Evolutionary conservation across 2,329 filamentous ascomycete genomes (phyloP).

Genomic region (Hypoxylon sp.): DNA sequence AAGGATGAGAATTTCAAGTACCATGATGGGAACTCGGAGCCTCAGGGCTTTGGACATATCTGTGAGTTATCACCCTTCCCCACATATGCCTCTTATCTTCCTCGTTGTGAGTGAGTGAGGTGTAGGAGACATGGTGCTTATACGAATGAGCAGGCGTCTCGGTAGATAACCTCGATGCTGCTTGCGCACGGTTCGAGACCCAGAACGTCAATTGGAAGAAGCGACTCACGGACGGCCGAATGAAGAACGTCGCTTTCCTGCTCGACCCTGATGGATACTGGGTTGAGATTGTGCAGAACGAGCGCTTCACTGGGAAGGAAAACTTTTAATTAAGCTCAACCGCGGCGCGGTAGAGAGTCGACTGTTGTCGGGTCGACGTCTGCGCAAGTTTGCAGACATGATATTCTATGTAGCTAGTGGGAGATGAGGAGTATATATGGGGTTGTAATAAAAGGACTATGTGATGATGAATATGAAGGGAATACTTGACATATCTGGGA

Average conservation of each 20-base stretch:
- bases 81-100: neutral
- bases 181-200: constrained; percentile 87
- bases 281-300: constrained; percentile 80
- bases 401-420: neutral
- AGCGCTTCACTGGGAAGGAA: constrained; percentile 68
- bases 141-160: constrained; percentile 71
- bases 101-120: neutral
- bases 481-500: neutral
- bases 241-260: constrained; percentile 95
- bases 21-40: constrained; percentile 91
- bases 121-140: constrained; percentile 11
- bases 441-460: constrained; percentile 1
- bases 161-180: constrained; percentile 89
- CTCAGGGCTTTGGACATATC: constrained; percentile 95
- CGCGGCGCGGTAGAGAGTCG: neutral
- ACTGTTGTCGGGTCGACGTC: neutral
- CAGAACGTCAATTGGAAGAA: constrained; percentile 93
- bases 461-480: neutral
- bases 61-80: constrained; percentile 66
- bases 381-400: neutral
- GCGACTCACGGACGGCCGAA: constrained; percentile 88
- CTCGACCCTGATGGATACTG: constrained; percentile 78
- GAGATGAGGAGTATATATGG: neutral
- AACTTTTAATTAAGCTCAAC: constrained; percentile 58
- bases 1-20: constrained; percentile 87